Conservation (phyloP, 441 rosid species). For the Pelargonium cotyledonis region DNA sequence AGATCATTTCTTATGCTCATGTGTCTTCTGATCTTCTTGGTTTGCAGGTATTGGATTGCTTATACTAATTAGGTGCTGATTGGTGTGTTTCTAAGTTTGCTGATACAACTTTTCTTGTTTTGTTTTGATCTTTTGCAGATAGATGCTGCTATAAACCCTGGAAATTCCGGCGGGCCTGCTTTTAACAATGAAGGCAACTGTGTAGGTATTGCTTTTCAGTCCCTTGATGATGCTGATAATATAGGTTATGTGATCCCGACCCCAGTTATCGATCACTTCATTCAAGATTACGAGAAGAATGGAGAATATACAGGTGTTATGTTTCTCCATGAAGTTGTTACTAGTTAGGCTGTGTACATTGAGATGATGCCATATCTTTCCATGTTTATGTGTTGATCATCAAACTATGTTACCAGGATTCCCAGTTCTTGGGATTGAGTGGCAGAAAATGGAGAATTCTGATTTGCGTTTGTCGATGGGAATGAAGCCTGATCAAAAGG, state of each 20-base stretch:
- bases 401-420: slow-evolving; percentile 38
- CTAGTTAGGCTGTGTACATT: too few species aligned
- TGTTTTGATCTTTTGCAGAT: slow-evolving; percentile 30
- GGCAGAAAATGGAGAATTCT: slow-evolving; percentile 99
- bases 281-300: slow-evolving; percentile 80
- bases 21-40: slow-evolving; percentile 87
- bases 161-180: slow-evolving; percentile 97
- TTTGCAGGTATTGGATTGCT: slow-evolving; percentile 46
- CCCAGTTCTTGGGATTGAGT: slow-evolving; percentile 83
- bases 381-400: not conserved
- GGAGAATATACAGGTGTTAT: slow-evolving; percentile 67
- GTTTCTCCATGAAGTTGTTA: too few species aligned
- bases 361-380: not conserved
- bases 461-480: slow-evolving; percentile 76
- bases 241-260: slow-evolving; percentile 95
- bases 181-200: slow-evolving; percentile 80
- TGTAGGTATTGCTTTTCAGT: slow-evolving; percentile 96
- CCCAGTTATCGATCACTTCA: slow-evolving; percentile 84
- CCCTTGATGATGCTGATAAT: slow-evolving; percentile 87
- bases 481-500: slow-evolving; percentile 77
- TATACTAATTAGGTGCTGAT: too few species aligned
- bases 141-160: slow-evolving; percentile 95
- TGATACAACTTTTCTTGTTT: too few species aligned
- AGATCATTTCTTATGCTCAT: slow-evolving; percentile 76
- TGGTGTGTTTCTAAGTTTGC: too few species aligned